Percentiles rank a stretch among this genome's conserved stretches.
Conservation (phyloP, 1,284 basidiomycete genomes). For the Microbotryum saponariae region DNA sequence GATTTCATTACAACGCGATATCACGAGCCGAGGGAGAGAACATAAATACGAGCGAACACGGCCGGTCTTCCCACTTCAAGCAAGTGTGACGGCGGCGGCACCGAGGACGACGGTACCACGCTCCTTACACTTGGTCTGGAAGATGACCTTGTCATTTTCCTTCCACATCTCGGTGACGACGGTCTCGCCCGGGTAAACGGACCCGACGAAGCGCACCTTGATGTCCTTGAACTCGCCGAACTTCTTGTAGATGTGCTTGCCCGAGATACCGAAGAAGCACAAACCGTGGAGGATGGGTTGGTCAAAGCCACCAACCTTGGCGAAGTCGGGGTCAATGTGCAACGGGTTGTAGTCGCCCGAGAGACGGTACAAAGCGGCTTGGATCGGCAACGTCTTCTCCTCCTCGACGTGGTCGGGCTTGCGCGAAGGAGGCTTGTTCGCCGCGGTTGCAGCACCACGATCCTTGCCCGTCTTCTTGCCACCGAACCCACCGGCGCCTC, state of each 20-base stretch:
- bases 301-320: conserved; percentile 88
- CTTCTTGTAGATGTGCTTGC: conserved; percentile 83
- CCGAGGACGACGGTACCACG: conserved; percentile 59
- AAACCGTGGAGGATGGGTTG: conserved; percentile 57
- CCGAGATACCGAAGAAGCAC: conserved; percentile 87
- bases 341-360: conserved; percentile 44
- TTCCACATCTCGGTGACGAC: conserved; percentile 96
- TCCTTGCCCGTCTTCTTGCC: conserved; percentile 82
- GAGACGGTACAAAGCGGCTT: conserved; percentile 82
- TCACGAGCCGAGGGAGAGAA: no score
- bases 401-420: conserved; percentile 75
- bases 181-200: conserved; percentile 92
- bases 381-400: conserved; percentile 71
- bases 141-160: conserved; percentile 83
- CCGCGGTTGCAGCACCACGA: conserved; percentile 78
- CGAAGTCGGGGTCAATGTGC: conserved; percentile 78
- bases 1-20: no score
- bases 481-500: conserved; percentile 90
- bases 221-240: conserved; percentile 86
- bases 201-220: conserved; percentile 88
- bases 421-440: conserved; percentile 73
- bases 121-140: conserved; percentile 70
- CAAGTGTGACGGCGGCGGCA: conserved; percentile 66
- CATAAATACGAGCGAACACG: no score
- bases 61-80: conserved; percentile 10